These are phyloP conservation scores for Thelephora ganbajun DNA, from an alignment of 768 basidiomycete genomes.

Conservation along the genomic window DNA sequence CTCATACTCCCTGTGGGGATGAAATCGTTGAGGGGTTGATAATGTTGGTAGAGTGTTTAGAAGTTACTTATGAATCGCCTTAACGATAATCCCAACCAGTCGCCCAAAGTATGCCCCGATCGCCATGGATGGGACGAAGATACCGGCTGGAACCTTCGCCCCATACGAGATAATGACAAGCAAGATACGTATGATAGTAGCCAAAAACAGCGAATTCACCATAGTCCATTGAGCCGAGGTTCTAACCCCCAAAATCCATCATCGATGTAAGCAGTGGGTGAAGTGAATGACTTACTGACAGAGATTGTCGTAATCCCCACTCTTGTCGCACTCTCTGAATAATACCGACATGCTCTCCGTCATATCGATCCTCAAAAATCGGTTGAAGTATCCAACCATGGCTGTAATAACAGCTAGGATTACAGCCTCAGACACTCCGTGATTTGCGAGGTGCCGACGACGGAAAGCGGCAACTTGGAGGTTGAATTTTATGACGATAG, in stretches of 20 bases:
- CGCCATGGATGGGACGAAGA: conserved; percentile 98
- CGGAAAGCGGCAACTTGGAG: conserved; percentile 26
- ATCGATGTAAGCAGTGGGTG: conserved; percentile 26
- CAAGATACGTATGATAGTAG: conserved; percentile 76
- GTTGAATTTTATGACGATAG: conserved; percentile 84
- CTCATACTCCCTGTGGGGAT: conserved; percentile 69
- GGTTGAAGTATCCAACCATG: conserved; percentile 73
- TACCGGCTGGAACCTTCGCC: conserved; percentile 83
- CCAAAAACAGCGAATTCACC: conserved; percentile 83
- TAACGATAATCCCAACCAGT: conserved; percentile 1
- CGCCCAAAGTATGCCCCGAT: conserved; percentile 82
- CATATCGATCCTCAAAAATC: conserved; percentile 59
- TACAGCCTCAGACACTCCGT: conserved; percentile 49
- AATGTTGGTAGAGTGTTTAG: conserved; percentile 36
- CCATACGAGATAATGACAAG: conserved; percentile 88
- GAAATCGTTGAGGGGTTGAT: conserved; percentile 80
- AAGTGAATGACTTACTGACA: conserved; percentile 64
- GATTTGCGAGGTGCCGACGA: conserved; percentile 76
- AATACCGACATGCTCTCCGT: conserved; percentile 71
- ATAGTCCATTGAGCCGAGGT: conserved; percentile 75
- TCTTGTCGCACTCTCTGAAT: conserved; percentile 70
- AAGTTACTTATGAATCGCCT: background rate
- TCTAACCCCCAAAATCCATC: conserved; percentile 46
- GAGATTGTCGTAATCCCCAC: conserved; percentile 37
- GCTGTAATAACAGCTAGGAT: conserved; percentile 76